phyloP scores from a whole-genome alignment of 2,329 filamentous ascomycete genomes.

The Colletotrichum brevisporum region DNA sequence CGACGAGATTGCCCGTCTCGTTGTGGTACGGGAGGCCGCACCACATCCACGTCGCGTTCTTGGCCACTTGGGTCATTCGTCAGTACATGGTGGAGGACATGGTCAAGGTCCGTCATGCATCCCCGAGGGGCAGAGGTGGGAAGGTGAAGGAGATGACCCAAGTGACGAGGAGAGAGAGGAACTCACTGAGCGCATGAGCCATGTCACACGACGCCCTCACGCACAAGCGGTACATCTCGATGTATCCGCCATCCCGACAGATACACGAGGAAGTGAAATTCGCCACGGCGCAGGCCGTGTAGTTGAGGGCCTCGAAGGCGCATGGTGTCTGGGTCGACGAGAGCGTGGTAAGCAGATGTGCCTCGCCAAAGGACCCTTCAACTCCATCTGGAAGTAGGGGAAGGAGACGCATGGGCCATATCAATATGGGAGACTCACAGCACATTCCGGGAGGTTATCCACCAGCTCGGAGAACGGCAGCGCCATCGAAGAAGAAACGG shows the following conservation, averaged over 20 bases:
- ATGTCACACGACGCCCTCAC: conserved; percentile 17
- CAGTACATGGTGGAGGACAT: not conserved
- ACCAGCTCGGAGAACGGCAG: conserved; percentile 11
- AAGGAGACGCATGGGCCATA: not conserved
- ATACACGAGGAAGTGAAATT: conserved; percentile 24
- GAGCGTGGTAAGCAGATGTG: not conserved
- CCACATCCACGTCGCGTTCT: conserved; percentile 28
- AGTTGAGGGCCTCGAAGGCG: conserved; percentile 18
- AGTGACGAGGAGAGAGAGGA: not conserved
- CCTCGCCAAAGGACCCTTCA: not conserved
- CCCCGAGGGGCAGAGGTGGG: too few species aligned
- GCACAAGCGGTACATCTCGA: conserved; percentile 17
- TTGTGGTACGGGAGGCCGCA: conserved; percentile 21
- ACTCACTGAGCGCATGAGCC: conserved; percentile 19
- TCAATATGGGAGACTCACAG: conserved; percentile 2
- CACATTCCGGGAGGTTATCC: conserved; percentile 24
- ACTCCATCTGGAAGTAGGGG: too few species aligned
- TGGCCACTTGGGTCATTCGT: conserved; percentile 6
- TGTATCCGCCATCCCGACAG: conserved; percentile 14
- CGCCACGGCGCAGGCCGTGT: conserved; percentile 20
- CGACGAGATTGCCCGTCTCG: not conserved
- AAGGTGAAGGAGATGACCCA: too few species aligned
- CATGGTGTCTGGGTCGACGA: conserved; percentile 15
- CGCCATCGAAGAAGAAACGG: conserved; percentile 9
- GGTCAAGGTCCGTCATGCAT: too few species aligned